These are phyloP conservation scores for Kalmusia sp. DNA, from an alignment of 2,329 filamentous ascomycete species.

Conservation along the genomic window DNA sequence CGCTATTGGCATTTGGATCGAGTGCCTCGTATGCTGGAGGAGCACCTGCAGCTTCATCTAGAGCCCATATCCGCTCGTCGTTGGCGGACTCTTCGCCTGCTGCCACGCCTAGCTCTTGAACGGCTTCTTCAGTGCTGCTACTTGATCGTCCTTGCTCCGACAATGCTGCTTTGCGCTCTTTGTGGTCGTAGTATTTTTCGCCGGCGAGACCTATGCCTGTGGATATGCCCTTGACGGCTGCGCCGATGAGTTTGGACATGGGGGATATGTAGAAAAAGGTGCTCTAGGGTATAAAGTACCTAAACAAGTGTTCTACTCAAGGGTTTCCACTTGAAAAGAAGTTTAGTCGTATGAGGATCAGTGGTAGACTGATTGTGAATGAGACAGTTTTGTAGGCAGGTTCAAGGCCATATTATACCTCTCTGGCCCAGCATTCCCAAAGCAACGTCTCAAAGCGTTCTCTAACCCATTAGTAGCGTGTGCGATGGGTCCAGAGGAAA, in stretches of 20 bases:
- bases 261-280: background rate
- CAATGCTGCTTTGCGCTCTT: conserved; percentile 20
- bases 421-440: background rate
- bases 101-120: background rate
- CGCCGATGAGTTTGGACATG: conserved; percentile 3
- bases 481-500: too few relatives aligned
- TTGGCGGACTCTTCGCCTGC: background rate
- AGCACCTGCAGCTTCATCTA: conserved; percentile 18
- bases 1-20: background rate
- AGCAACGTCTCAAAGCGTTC: background rate
- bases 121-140: background rate
- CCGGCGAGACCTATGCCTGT: conserved; percentile 18
- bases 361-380: background rate
- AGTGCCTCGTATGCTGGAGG: conserved; percentile 14
- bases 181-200: conserved; percentile 24
- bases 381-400: background rate
- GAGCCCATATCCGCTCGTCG: conserved; percentile 20
- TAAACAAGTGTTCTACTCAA: background rate
- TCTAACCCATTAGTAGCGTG: background rate
- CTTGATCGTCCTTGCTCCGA: conserved; percentile 7
- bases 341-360: background rate
- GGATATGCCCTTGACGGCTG: conserved; percentile 16
- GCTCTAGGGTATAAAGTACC: background rate
- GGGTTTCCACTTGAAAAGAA: background rate
- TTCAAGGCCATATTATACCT: background rate